Evolutionary conservation across 78 protist genomes (phyloP).

Genomic region (Acrasis kona): DNA sequence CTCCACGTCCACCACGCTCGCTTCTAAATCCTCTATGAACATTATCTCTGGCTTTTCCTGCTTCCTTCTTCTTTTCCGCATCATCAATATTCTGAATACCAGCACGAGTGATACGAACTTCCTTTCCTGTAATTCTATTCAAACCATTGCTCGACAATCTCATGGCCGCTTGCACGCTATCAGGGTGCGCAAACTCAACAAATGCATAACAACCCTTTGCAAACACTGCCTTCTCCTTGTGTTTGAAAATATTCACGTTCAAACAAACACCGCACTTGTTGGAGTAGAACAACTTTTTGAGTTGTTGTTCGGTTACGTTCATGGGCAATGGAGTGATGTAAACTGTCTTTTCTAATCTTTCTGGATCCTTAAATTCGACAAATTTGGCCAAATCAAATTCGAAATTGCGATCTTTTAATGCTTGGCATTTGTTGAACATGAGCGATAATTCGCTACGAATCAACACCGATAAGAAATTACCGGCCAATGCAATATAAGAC

Average conservation of each 20-base stretch:
- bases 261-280: neutral
- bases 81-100: neutral
- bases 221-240: neutral
- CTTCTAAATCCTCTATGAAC: too few relatives aligned
- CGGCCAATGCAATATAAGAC: neutral
- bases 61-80: neutral
- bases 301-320: neutral
- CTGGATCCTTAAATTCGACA: neutral
- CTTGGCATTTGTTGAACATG: neutral
- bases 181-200: neutral
- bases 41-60: too few relatives aligned
- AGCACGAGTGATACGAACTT: neutral
- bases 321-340: neutral
- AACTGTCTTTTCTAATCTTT: neutral
- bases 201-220: neutral
- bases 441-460: neutral
- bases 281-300: neutral
- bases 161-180: neutral
- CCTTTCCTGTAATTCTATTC: neutral
- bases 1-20: too few relatives aligned
- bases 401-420: neutral
- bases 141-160: neutral
- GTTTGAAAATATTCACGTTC: neutral
- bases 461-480: neutral
- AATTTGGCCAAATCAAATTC: neutral